Conservation (phyloP, 192 early-diverging fungal genomes). For the Backusella macrospora region DNA sequence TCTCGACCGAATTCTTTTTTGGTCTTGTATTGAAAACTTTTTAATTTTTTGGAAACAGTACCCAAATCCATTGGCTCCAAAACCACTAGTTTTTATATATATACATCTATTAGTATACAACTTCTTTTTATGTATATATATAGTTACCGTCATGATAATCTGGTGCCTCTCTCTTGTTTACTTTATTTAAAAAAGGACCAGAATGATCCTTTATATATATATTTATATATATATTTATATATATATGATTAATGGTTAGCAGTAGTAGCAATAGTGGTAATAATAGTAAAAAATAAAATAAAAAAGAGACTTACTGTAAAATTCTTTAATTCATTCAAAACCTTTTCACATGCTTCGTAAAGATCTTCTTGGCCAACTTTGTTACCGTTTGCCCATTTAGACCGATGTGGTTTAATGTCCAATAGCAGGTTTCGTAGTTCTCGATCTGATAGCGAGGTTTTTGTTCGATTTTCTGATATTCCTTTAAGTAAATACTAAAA, state of each 20-base stretch:
- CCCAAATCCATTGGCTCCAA: conserved; percentile 95
- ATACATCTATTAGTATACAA: neutral
- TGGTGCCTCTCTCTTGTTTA: conserved; percentile 87
- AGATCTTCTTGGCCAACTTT: conserved; percentile 87
- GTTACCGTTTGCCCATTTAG: conserved; percentile 90
- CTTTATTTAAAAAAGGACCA: conserved; percentile 83
- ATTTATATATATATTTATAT: neutral
- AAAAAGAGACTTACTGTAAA: conserved; percentile 56
- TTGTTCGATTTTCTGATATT: conserved; percentile 71
- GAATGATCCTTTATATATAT: conserved; percentile 67
- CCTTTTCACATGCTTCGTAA: conserved; percentile 88
- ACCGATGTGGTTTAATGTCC: conserved; percentile 77
- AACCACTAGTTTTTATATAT: conserved; percentile 64
- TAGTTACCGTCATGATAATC: conserved; percentile 90
- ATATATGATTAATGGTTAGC: neutral
- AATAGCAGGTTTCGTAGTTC: conserved; percentile 76
- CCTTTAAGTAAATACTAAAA: conserved; percentile 71
- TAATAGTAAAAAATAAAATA: conserved; percentile 18
- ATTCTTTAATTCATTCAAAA: conserved; percentile 78
- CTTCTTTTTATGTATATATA: too few relatives aligned
- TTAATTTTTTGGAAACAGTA: conserved; percentile 88
- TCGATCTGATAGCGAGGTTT: conserved; percentile 63
- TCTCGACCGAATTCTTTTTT: conserved; percentile 90
- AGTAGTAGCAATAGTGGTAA: neutral
- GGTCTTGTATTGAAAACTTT: conserved; percentile 76